Base-by-base conservation (phyloP, 2,329 filamentous ascomycete genomes). In the Fusarium solani-melongenae region DNA sequence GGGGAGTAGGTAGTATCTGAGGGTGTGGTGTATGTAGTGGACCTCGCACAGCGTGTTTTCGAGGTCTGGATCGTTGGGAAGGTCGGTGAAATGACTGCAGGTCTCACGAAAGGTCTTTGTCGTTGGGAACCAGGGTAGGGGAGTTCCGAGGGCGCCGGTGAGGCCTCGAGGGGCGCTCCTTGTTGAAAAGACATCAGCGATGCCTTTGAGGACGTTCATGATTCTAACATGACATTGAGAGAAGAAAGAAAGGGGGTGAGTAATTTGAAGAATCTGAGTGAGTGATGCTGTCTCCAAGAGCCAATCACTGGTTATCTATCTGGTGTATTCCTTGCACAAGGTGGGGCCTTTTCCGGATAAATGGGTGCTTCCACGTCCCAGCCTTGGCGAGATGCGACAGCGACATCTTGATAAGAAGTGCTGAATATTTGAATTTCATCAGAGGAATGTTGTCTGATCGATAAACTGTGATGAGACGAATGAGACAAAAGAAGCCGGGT, bases 41-140 rank as follows among this genome's bases (percentile, higher is more conserved):
- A 72, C 70, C 55, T 72, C 70, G 31, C 70, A 72, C 14, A 72
- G 9, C 1, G 70, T 70, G 15, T 72, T 70, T 6, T 73, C 70
- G 27, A 73, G 61, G 11, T 17, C 49, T 8, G 70, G 44, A 22
- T 70, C 70, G 14, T 51, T 41, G 17, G 70, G 66, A 0, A 72
- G 44, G 8, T 72, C 70, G 20, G 53, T 62, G 24, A 70, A 73
- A 6, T 70, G 70, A 22, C 63, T 72, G 57, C 70, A 72, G 53
- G 57, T 70, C 20, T 73, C 57, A 3, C 70, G 58, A 39, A 72
- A 73, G 12, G 70, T 70, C n/a, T 33, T 60, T n/a, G 61, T 70
- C 17, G 70, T 27, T 5, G 57, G 66, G 11, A 51, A 17, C 15
- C 24, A 29, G 4, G 56, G 53, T 29, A 58, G 41, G 55, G 55